Conservation (phyloP, 495 filamentous ascomycete species). For the Aspergillus saccharolyticus region DNA sequence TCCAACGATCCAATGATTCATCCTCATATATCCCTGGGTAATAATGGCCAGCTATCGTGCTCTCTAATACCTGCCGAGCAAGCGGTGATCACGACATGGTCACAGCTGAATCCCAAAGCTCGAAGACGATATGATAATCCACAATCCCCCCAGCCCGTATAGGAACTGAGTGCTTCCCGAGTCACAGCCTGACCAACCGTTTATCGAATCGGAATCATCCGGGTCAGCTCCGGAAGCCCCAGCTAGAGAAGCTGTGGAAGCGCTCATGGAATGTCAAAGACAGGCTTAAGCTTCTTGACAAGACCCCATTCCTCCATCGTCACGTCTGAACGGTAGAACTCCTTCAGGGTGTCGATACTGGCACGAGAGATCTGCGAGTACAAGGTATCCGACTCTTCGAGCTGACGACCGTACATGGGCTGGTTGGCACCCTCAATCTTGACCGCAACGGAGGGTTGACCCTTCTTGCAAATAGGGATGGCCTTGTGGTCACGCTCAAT, state of each 20-base stretch:
- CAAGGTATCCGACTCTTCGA: conserved; percentile 87
- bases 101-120: background rate
- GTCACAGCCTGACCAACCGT: background rate
- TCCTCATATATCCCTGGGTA: background rate
- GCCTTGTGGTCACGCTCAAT: conserved; percentile 99
- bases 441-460: conserved; percentile 91
- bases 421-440: conserved; percentile 97
- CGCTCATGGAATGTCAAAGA: conserved; percentile 71
- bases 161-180: background rate
- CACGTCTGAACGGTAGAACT: conserved; percentile 88
- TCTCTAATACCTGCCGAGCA: background rate
- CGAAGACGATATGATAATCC: background rate
- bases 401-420: conserved; percentile 88
- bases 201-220: background rate
- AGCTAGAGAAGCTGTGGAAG: background rate
- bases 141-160: too few relatives aligned
- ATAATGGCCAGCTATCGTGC: background rate
- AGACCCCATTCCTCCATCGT: conserved; percentile 88
- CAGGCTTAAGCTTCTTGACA: conserved; percentile 87
- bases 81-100: background rate
- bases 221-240: background rate
- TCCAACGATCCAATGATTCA: background rate
- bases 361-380: conserved; percentile 81
- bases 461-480: conserved; percentile 85
- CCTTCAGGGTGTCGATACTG: conserved; percentile 93